phyloP scores from a whole-genome alignment of 169 alveolate species.

The Besnoitia besnoiti region DNA sequence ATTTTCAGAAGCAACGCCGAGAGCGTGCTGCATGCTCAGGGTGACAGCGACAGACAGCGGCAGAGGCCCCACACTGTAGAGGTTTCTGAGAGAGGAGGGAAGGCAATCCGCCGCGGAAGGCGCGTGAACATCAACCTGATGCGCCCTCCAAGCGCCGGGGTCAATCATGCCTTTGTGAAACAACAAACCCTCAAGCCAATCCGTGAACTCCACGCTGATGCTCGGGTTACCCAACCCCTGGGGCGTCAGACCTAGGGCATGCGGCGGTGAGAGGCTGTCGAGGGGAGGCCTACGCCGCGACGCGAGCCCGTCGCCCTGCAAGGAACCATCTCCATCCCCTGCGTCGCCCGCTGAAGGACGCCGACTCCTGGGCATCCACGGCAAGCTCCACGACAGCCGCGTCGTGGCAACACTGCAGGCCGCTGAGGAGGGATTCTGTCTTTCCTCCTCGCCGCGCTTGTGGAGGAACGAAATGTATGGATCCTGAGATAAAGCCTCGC shows the following conservation, averaged over 20 bases:
- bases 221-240: too few relatives aligned
- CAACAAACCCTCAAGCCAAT: slow-evolving; percentile 13
- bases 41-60: neutral
- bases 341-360: too few relatives aligned
- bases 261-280: too few relatives aligned
- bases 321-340: too few relatives aligned
- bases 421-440: too few relatives aligned
- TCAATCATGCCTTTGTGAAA: neutral
- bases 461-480: neutral
- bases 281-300: too few relatives aligned
- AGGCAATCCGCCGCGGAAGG: neutral
- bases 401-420: neutral
- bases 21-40: neutral
- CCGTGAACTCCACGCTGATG: neutral
- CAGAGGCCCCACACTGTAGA: neutral
- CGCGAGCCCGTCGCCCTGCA: too few relatives aligned
- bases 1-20: neutral
- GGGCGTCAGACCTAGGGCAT: too few relatives aligned
- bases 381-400: neutral
- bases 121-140: neutral
- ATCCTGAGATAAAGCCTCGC: neutral
- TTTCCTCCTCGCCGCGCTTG: too few relatives aligned
- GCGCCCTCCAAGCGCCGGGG: neutral
- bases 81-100: neutral
- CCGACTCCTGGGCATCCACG: neutral